Conservation (phyloP, 257 asterid species). For the Solanum chilense region DNA sequence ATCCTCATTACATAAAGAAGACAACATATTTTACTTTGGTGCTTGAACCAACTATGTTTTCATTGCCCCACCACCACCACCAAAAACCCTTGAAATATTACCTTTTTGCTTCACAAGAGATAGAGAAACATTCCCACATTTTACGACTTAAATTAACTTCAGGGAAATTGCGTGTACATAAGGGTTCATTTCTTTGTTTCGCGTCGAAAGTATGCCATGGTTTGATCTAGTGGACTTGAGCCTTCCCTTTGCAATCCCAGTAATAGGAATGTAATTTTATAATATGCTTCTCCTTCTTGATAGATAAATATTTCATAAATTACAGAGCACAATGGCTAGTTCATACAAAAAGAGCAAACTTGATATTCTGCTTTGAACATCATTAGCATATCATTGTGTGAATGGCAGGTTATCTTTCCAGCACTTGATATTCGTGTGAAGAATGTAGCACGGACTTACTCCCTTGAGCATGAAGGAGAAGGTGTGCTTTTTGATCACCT, state of each 20-base stretch:
- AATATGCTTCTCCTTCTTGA: background rate
- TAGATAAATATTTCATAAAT: background rate
- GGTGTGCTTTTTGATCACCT: constrained; percentile 90
- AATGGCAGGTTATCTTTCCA: constrained; percentile 61
- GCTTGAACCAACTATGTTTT: background rate
- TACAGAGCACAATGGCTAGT: background rate
- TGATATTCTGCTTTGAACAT: background rate
- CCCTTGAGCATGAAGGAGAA: constrained; percentile 99
- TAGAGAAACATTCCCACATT: background rate
- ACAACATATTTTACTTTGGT: background rate
- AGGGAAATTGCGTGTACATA: background rate
- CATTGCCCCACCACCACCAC: background rate
- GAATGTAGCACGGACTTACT: constrained; percentile 95
- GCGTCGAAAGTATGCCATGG: background rate
- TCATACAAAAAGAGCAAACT: background rate
- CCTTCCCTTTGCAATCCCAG: background rate
- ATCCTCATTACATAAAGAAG: background rate
- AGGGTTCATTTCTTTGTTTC: background rate
- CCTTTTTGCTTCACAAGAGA: background rate
- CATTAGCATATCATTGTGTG: background rate
- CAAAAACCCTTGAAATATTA: background rate
- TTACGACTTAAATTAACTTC: background rate
- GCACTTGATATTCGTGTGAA: constrained; percentile 98
- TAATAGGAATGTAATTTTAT: background rate
- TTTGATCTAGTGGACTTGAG: background rate